These are phyloP conservation scores for Saccharata proteae DNA, from an alignment of 2,329 filamentous ascomycete species.

Conservation along the genomic window DNA sequence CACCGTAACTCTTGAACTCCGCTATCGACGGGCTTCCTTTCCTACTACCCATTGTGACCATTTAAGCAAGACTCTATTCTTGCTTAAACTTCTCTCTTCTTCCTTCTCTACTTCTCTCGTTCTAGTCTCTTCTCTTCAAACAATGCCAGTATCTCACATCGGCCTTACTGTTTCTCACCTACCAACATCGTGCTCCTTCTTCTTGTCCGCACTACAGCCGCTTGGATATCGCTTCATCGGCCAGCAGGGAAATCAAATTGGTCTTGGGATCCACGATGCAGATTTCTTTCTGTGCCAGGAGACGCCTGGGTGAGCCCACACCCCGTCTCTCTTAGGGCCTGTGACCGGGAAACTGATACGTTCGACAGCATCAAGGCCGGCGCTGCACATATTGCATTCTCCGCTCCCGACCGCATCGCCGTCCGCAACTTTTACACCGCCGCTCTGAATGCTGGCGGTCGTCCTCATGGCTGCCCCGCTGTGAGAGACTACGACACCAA, in stretches of 20 bases:
- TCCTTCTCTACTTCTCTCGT: neutral
- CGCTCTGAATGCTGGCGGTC: conserved; percentile 53
- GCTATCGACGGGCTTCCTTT: too few species aligned
- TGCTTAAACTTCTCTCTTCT: conserved; percentile 1
- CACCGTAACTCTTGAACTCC: too few species aligned
- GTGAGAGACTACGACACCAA: conserved; percentile 40
- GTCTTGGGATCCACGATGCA: conserved; percentile 46
- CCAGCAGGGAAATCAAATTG: conserved; percentile 47
- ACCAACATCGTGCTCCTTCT: conserved; percentile 71
- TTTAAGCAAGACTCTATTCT: too few species aligned
- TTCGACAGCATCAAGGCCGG: conserved; percentile 33
- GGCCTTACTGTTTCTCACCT: conserved; percentile 64
- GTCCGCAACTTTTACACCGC: conserved; percentile 62
- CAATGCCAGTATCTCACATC: conserved; percentile 51
- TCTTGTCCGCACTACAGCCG: conserved; percentile 64
- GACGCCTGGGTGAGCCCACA: conserved; percentile 39
- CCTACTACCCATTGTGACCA: too few species aligned
- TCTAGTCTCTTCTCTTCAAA: too few species aligned
- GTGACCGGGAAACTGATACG: neutral
- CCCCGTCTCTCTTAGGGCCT: neutral
- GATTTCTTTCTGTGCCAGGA: conserved; percentile 55
- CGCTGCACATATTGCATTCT: conserved; percentile 53
- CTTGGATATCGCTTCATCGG: conserved; percentile 64
- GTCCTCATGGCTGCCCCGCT: conserved; percentile 45
- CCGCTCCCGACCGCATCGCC: conserved; percentile 50